Evolutionary conservation across 2,329 filamentous ascomycete species (phyloP).

Genomic region (Cercospora janseana): DNA sequence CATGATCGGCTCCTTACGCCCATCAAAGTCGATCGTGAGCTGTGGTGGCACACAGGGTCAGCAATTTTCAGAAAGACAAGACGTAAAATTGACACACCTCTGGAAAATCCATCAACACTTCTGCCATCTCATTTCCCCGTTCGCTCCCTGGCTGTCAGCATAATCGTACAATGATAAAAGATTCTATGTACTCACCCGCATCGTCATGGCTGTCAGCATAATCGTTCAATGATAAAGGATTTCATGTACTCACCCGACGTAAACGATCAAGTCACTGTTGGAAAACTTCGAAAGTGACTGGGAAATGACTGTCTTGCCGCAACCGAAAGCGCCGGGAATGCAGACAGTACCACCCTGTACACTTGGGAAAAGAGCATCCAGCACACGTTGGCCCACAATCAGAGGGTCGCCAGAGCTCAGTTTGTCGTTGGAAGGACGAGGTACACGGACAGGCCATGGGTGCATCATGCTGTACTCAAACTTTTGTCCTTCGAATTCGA

Average conservation of each 20-base stretch:
- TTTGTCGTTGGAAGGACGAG: constrained; percentile 88
- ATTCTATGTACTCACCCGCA: constrained; percentile 64
- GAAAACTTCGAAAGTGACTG: constrained; percentile 99
- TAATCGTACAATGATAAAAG: not conserved
- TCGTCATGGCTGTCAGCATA: not conserved
- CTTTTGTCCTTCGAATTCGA: constrained; percentile 97
- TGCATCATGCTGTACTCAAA: constrained; percentile 98
- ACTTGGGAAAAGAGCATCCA: constrained; percentile 93
- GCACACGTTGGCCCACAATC: constrained; percentile 92
- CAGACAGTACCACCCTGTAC: constrained; percentile 97
- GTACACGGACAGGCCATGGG: constrained; percentile 94
- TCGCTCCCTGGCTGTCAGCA: constrained; percentile 58
- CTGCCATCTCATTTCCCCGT: constrained; percentile 98
- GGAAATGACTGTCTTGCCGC: constrained; percentile 98
- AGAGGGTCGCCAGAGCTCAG: constrained; percentile 85
- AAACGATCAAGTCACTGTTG: constrained; percentile 98
- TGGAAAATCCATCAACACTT: constrained; percentile 99
- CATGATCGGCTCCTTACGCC: constrained; percentile 98
- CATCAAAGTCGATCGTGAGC: constrained; percentile 90
- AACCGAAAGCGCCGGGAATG: constrained; percentile 97
- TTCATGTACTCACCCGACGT: constrained; percentile 77
- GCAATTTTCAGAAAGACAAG: constrained; percentile 7
- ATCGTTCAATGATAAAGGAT: not conserved
- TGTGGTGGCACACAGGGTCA: constrained; percentile 37
- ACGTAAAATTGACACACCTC: constrained; percentile 53